These are phyloP conservation scores for Ganoderma multipileum DNA, from an alignment of 1,284 basidiomycete species.

Conservation along the genomic window DNA sequence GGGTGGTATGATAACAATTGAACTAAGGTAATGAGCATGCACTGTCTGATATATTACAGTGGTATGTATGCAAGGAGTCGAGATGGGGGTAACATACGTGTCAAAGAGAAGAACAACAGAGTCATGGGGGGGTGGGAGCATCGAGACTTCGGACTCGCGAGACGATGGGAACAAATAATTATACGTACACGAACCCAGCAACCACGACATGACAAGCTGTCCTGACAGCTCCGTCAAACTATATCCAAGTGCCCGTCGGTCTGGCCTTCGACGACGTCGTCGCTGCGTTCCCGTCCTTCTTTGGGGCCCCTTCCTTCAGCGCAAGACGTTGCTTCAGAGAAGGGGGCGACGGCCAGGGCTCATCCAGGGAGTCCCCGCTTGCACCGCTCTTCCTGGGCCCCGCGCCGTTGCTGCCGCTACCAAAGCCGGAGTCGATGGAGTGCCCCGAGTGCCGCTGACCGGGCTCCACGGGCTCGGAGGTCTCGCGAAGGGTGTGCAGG, in stretches of 20 bases:
- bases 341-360: slow-evolving; percentile 26
- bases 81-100: slow-evolving; percentile 4
- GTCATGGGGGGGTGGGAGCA: neutral
- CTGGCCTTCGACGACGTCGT: slow-evolving; percentile 29
- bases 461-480: slow-evolving; percentile 24
- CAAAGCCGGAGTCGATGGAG: slow-evolving; percentile 35
- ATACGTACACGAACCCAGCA: neutral
- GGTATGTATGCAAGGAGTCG: slow-evolving; percentile 18
- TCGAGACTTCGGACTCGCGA: too few species aligned
- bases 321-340: slow-evolving; percentile 25
- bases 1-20: slow-evolving; percentile 9
- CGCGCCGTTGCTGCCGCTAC: slow-evolving; percentile 29
- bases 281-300: slow-evolving; percentile 27
- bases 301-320: slow-evolving; percentile 25
- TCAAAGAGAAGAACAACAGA: neutral
- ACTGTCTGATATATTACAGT: slow-evolving; percentile 5
- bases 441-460: slow-evolving; percentile 25
- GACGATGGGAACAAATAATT: neutral
- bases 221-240: slow-evolving; percentile 18
- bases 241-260: slow-evolving; percentile 38
- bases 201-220: neutral
- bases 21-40: slow-evolving; percentile 9
- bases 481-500: slow-evolving; percentile 42
- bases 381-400: slow-evolving; percentile 27
- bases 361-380: slow-evolving; percentile 22